Base-by-base conservation (phyloP, 768 basidiomycete species). In the Suillus sp. region DNA sequence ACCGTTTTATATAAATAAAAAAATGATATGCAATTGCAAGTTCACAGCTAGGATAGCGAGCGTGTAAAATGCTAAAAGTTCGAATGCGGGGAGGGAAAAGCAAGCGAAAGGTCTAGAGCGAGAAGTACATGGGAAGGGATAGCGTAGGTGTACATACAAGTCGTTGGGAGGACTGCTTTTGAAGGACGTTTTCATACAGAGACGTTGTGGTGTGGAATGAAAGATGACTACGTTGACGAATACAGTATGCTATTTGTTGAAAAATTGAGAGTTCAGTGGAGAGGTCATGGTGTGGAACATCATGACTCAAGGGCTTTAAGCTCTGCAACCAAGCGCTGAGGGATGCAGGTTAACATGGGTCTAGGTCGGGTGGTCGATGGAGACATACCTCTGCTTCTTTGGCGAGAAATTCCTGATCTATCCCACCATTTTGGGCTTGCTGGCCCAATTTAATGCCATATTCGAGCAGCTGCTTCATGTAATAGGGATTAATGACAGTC, bases 401-500 rank as follows among this genome's bases (percentile, higher is more conserved):
- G 65, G 79, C 62, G 38, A 90, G 72, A 16, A 76, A 74, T 32
- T 86, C 86, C 4, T 76, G 73, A 64, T 81, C 78, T 66, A 84
- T 78, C 42, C 79, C 75, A 20, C 76, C 75, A 8, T 71, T 75
- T 65, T 76, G 72, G 22, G 76, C 66, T 74, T 71, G 69, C 60
- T 72, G 77, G 16, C 89, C 88, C 3, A 90, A 78, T 61, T 79
- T 81, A 65, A 93, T 87, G 9, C 90, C 89, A 70, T 92, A 91
- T 64, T 84, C 73, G 13, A 93, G 77, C 54, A 93, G 72, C 68
- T 93, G 91, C 60, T 78, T 78, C 91, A 93, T 92, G 75, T 90
- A 92, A 72, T 89, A 85, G 3, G 90, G 88, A 66, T 87, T 89
- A 69, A 93, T 92, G 60, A 92, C 80, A 0, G 88, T 86, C 72